Evolutionary conservation across 108 stramenopile species (phyloP).

Genomic region (Fragilaria crotonensis): DNA sequence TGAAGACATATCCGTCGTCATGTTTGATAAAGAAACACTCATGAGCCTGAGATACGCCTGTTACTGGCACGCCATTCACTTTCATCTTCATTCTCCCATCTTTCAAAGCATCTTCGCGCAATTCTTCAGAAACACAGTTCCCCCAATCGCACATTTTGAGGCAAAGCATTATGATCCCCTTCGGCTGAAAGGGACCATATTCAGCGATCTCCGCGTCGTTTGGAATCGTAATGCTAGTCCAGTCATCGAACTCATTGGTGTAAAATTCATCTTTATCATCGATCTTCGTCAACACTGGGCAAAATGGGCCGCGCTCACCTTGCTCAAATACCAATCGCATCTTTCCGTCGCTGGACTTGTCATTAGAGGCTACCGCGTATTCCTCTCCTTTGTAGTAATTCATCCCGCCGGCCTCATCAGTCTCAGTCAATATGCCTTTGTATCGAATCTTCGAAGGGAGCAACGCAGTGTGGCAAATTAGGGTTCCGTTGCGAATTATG

Average conservation of each 20-base stretch:
- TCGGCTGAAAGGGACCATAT: not conserved
- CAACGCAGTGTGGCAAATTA: slow-evolving; percentile 38
- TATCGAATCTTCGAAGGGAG: slow-evolving; percentile 36
- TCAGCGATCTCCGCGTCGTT: slow-evolving; percentile 27
- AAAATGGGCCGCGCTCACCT: slow-evolving; percentile 1
- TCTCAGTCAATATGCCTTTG: slow-evolving; percentile 25
- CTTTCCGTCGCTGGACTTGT: not conserved
- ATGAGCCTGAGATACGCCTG: slow-evolving; percentile 3
- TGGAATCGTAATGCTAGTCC: slow-evolving; percentile 24
- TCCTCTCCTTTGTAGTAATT: slow-evolving; percentile 12
- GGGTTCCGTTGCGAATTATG: slow-evolving; percentile 11
- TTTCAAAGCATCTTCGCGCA: slow-evolving; percentile 10
- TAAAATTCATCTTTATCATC: slow-evolving; percentile 41
- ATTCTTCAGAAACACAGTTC: slow-evolving; percentile 9
- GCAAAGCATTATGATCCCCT: slow-evolving; percentile 25
- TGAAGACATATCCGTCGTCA: slow-evolving; percentile 12
- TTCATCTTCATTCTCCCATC: slow-evolving; percentile 17
- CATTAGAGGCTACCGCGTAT: not conserved
- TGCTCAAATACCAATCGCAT: not conserved
- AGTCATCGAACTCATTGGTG: slow-evolving; percentile 13
- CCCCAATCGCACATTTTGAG: slow-evolving; percentile 20
- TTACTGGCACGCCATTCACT: slow-evolving; percentile 13
- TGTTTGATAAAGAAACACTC: not conserved
- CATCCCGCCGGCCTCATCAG: not conserved
- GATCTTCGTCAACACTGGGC: slow-evolving; percentile 12